Evolutionary conservation across 2,329 filamentous ascomycete species (phyloP).

Genomic region (Aspergillus aculeatus): DNA sequence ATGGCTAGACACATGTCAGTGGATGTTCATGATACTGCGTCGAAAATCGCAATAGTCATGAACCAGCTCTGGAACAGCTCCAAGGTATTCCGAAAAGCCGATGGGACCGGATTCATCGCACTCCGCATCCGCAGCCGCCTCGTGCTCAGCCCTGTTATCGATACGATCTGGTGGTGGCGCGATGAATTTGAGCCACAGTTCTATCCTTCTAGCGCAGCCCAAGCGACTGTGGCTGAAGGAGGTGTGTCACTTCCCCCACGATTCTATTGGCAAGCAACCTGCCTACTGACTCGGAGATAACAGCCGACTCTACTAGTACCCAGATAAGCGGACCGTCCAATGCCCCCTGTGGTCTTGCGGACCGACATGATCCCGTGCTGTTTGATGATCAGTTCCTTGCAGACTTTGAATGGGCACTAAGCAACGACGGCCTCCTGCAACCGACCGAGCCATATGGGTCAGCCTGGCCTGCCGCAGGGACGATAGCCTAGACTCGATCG

Average conservation of each 20-base stretch:
- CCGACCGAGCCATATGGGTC: slow-evolving; percentile 24
- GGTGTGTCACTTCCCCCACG: neutral
- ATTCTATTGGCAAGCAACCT: neutral
- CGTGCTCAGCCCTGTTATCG: slow-evolving; percentile 37
- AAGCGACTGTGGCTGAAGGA: slow-evolving; percentile 20
- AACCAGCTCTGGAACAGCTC: slow-evolving; percentile 44
- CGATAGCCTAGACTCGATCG: neutral
- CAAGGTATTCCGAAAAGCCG: slow-evolving; percentile 40
- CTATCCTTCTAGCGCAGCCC: slow-evolving; percentile 15
- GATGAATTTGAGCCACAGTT: slow-evolving; percentile 39
- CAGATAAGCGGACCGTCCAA: slow-evolving; percentile 6
- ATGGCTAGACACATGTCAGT: slow-evolving; percentile 40
- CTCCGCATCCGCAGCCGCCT: slow-evolving; percentile 43
- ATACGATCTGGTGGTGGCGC: slow-evolving; percentile 46
- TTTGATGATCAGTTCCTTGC: slow-evolving; percentile 41
- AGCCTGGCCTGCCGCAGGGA: slow-evolving; percentile 18
- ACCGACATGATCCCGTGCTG: slow-evolving; percentile 22
- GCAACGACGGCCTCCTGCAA: slow-evolving; percentile 30
- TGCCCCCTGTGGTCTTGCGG: neutral
- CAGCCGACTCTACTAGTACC: slow-evolving; percentile 12
- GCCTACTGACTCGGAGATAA: slow-evolving; percentile 6
- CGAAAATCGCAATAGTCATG: slow-evolving; percentile 34
- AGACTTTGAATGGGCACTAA: slow-evolving; percentile 41
- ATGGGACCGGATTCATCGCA: slow-evolving; percentile 35
- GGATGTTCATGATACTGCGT: slow-evolving; percentile 36